phyloP scores from a whole-genome alignment of 345 rosid genomes.

The Geranium rotundifolium region DNA sequence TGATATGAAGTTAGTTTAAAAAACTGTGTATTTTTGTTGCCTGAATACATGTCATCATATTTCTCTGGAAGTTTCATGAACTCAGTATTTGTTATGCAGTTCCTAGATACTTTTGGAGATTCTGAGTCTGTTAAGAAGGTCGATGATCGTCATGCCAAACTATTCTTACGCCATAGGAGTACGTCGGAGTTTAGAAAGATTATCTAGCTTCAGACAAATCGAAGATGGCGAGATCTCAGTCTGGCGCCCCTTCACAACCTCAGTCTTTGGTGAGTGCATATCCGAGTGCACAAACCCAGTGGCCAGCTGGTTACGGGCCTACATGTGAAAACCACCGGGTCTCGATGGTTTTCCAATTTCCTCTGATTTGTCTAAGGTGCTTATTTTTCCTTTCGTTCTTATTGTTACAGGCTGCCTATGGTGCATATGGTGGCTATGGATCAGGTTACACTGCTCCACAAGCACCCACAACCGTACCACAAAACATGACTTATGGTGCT shows the following conservation, averaged over 20 bases:
- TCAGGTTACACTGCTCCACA: constrained; percentile 58
- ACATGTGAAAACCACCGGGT: constrained; percentile 20
- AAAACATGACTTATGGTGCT: constrained; percentile 53
- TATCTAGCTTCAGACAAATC: constrained; percentile 64
- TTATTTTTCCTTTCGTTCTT: neutral
- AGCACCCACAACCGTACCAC: constrained; percentile 60
- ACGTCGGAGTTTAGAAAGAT: constrained; percentile 60
- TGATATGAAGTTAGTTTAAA: neutral
- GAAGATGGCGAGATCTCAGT: constrained; percentile 60
- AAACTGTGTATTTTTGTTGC: neutral
- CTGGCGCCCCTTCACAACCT: constrained; percentile 41
- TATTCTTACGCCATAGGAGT: constrained; percentile 55
- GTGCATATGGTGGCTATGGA: constrained; percentile 60
- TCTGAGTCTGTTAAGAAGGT: constrained; percentile 53
- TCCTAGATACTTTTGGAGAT: constrained; percentile 72
- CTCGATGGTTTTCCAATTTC: neutral
- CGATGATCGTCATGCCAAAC: constrained; percentile 69
- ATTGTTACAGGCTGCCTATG: constrained; percentile 55
- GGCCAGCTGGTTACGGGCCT: constrained; percentile 67
- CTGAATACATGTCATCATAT: neutral
- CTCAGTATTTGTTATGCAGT: constrained; percentile 31
- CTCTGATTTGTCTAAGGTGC: neutral
- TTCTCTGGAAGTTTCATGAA: neutral
- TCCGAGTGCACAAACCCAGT: constrained; percentile 63
- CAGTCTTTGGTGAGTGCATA: constrained; percentile 62